A percentile compares a stretch with the other conserved stretches of the same genome.
phyloP scores from a whole-genome alignment of 2,329 filamentous ascomycete genomes.

The Aspergillus uvarum region DNA sequence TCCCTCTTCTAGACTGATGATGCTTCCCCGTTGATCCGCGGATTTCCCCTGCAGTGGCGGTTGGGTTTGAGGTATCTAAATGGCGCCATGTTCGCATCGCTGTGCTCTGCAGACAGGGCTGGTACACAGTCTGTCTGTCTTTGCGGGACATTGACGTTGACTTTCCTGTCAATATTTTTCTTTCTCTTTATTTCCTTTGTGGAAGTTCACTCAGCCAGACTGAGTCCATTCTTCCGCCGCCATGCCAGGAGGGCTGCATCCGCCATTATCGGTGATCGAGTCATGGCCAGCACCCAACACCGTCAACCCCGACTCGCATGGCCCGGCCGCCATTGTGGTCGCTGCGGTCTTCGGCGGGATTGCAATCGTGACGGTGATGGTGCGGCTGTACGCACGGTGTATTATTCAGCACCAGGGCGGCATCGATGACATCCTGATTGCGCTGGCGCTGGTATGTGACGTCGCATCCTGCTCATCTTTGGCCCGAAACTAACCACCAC shows the following conservation, averaged over 20 bases:
- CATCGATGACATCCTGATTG: conserved; percentile 3
- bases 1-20: not conserved
- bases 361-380: not conserved
- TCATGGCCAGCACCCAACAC: conserved; percentile 8
- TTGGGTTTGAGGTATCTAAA: not conserved
- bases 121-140: not conserved
- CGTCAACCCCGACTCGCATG: conserved; percentile 8
- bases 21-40: not conserved
- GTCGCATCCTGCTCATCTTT: not conserved
- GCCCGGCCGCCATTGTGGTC: not conserved
- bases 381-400: conserved; percentile 6
- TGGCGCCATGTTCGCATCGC: not conserved
- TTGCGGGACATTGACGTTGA: not conserved
- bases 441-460: conserved; percentile 3
- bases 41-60: not conserved
- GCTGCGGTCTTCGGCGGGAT: not conserved
- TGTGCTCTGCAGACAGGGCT: not conserved
- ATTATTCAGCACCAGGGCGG: not conserved
- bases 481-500: not conserved
- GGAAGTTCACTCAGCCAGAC: not conserved
- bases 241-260: conserved; percentile 7
- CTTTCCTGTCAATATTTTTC: not conserved
- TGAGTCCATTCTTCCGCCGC: not conserved
- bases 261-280: conserved; percentile 8
- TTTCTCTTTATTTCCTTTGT: not conserved